Evolutionary conservation across 176 grass and related monocot genomes (phyloP), one percentile per base, ranked within the genome.

Genomic region (Aegilops speltoides): DNA sequence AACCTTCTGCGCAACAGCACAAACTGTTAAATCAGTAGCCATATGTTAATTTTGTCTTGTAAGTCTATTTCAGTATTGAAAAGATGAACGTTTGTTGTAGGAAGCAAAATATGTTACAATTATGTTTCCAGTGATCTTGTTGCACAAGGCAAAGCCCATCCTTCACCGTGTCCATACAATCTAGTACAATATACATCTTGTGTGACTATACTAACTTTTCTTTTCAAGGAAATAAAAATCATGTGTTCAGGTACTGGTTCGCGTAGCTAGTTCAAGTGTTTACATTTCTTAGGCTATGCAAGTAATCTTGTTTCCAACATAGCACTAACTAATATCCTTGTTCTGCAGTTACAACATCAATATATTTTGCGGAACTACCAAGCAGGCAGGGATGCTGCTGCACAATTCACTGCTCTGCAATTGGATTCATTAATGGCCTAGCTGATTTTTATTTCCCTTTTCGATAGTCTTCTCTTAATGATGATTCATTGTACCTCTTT

Each of bases 341-440:
- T 86, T 86, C 37, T 92, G 68, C 92, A 98, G 94, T 82, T 94
- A 76, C 97, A 98, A 90, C 90, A 96, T 88, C 94, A 96, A 88
- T 98, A 98, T 86, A 93, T 96, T 84, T 90, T 94, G 45, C 92
- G 97, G 85, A 98, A 96, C 86, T 98, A 96, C 89, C 94, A 92
- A 48, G 92, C 96, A n/a, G 97, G 94, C 56, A 94, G 94, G 86
- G 93, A 94, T 85, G 96, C 94, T 93, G 97, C 93, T 81, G 90
- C 96, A 69, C 90, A 95, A 86, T 90, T 98, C 11, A 92, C 96
- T 83, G 93, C 93, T 86, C 90, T 96, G 43, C 96, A 98, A 94
- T 96, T 90, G 93, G 96, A 63, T 98, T 86, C 75, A 40, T 96
- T 66, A 89, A 33, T 19, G 74, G 38, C 61, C 61, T 77, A 77